Base-by-base conservation (phyloP, 1,284 basidiomycete genomes). In the Ustilago sp. region DNA sequence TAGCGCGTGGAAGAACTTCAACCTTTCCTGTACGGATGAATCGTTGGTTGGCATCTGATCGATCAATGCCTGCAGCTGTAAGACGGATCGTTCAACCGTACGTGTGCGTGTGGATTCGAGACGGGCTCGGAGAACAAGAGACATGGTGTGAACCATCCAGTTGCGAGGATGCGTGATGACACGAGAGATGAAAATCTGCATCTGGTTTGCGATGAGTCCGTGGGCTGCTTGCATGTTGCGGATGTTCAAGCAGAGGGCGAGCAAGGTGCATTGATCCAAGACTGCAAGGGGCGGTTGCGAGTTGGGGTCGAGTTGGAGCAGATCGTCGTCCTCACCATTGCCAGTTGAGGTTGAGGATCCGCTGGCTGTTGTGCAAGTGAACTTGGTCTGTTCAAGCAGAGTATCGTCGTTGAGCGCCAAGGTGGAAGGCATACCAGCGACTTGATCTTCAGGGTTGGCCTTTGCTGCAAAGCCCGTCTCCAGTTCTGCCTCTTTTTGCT, bases 321-420 rank as follows among this genome's bases (percentile, higher is more conserved):
- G 58, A 87, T 85, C 32, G 85, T 86, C 17, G 87, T 78, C 28
- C 47, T 47, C 47, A 52, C 79, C 85, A 6, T 87, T 43, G 87
- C 87, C 2, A 90, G 92, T 7, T 90, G 91, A 53, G 15, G 71
- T 71, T 8, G 67, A 43, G 8, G 94, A 17, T 12, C 32, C 17
- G 32, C 60, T 60, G 43, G 62, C 8, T 90, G 91, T 56, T 15
- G 76, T 81, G 13, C 70, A 62, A 8, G 94, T 94, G 86, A 94
- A 99, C 81, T 92, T 90, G 4, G 96, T 99, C 81, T 93, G 91
- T 87, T 99, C 97, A 50, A 99, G 90, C 11, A 99, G 89, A 0
- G 95, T 98, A 87, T 99, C 97, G 87, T 99, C 97, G 86, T 99
- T 97, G 60, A 99, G 89, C 2, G 89, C 88, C 35, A 97, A 88